Percentiles rank a stretch among this genome's conserved stretches.
Evolutionary conservation across 495 filamentous ascomycete genomes (phyloP).

Genomic region (Umbilicaria muhlenbergii): DNA sequence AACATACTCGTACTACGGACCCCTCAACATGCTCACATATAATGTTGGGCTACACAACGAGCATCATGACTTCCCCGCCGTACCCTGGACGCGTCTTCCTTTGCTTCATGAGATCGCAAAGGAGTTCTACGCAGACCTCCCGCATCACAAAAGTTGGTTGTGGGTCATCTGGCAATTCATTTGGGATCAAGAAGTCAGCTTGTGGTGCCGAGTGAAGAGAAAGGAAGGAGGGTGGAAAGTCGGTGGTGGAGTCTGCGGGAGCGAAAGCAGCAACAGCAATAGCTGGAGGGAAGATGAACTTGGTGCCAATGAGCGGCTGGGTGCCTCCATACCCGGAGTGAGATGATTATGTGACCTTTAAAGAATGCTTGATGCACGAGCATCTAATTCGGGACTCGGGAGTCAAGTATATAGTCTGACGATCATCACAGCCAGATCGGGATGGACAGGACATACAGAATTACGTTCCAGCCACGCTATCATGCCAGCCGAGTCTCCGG

Average conservation of each 20-base stretch:
- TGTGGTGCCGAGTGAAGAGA: slow-evolving; percentile 87
- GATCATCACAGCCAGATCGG: too few relatives aligned
- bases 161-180: slow-evolving; percentile 93
- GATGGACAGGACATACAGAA: too few relatives aligned
- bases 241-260: slow-evolving; percentile 24
- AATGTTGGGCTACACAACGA: slow-evolving; percentile 97
- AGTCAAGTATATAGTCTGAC: too few relatives aligned
- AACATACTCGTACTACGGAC: slow-evolving; percentile 94
- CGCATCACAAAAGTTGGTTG: slow-evolving; percentile 76
- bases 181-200: slow-evolving; percentile 69
- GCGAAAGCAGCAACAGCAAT: neutral
- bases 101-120: slow-evolving; percentile 60
- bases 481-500: too few relatives aligned
- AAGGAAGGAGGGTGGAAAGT: slow-evolving; percentile 61
- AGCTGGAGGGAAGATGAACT: slow-evolving; percentile 37
- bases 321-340: neutral
- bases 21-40: slow-evolving; percentile 83
- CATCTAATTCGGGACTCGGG: too few relatives aligned
- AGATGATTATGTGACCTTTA: neutral
- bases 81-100: slow-evolving; percentile 82
- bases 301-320: slow-evolving; percentile 14
- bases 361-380: too few relatives aligned
- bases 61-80: slow-evolving; percentile 95
- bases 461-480: too few relatives aligned
- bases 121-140: slow-evolving; percentile 87